Evolutionary conservation across 1,284 basidiomycete genomes (phyloP).

Genomic region (Microbotryum silenes-acaulis): DNA sequence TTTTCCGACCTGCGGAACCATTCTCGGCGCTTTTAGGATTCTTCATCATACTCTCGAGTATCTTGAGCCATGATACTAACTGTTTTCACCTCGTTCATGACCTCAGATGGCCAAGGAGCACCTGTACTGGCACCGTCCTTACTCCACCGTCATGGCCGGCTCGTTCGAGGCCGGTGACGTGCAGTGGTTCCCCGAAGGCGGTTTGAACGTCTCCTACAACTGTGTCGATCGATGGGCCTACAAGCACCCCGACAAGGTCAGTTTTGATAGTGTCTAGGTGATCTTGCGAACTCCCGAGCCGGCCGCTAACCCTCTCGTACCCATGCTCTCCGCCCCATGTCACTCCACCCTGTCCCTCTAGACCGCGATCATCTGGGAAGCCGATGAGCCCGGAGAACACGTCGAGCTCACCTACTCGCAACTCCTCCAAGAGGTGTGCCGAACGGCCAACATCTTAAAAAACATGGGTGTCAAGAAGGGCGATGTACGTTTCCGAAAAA

Average conservation of each 20-base stretch:
- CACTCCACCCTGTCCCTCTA: slow-evolving; percentile 34
- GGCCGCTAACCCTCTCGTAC: background rate
- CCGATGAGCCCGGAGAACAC: slow-evolving; percentile 83
- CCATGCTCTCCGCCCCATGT: background rate
- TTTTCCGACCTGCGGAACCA: too few species aligned
- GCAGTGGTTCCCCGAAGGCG: slow-evolving; percentile 66
- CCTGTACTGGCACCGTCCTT: slow-evolving; percentile 84
- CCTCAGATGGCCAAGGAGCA: slow-evolving; percentile 66
- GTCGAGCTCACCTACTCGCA: slow-evolving; percentile 70
- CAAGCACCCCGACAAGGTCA: slow-evolving; percentile 77
- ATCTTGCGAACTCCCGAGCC: background rate
- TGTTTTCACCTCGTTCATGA: background rate
- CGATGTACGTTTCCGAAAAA: slow-evolving; percentile 49
- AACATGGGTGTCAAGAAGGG: slow-evolving; percentile 88
- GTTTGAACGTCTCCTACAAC: slow-evolving; percentile 75
- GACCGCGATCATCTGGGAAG: slow-evolving; percentile 97
- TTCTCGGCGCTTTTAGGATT: too few species aligned
- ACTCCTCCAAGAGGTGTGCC: slow-evolving; percentile 82
- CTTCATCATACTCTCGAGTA: too few species aligned
- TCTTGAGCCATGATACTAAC: background rate
- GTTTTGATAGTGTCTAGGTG: slow-evolving; percentile 12
- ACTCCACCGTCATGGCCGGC: slow-evolving; percentile 79
- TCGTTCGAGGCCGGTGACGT: slow-evolving; percentile 81
- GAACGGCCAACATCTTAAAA: slow-evolving; percentile 86
- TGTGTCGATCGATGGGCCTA: slow-evolving; percentile 95